These are phyloP conservation scores for Botrytis pseudocinerea DNA, from an alignment of 2,329 filamentous ascomycete species.

Conservation along the genomic window DNA sequence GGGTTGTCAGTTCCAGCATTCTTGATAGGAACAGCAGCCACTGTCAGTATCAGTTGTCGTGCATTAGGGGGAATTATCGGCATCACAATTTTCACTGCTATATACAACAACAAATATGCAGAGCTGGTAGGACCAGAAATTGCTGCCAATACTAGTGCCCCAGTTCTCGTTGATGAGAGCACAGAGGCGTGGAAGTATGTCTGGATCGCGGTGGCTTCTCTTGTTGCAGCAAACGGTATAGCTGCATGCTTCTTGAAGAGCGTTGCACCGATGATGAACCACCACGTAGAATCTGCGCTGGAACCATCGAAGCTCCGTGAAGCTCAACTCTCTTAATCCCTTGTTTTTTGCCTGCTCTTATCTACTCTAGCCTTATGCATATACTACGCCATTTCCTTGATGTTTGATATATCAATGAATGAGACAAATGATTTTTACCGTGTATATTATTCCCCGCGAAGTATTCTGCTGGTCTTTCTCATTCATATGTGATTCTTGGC, in stretches of 20 bases:
- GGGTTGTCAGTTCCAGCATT: conserved; percentile 29
- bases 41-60: conserved; percentile 26
- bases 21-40: conserved; percentile 32
- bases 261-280: conserved; percentile 30
- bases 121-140: conserved; percentile 26
- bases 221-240: conserved; percentile 28
- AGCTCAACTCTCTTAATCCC: conserved; percentile 10
- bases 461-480: too few relatives aligned
- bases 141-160: conserved; percentile 19
- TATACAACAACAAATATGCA: conserved; percentile 30
- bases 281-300: conserved; percentile 30
- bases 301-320: conserved; percentile 25
- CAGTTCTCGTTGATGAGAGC: conserved; percentile 21
- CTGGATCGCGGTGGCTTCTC: conserved; percentile 28
- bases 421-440: too few relatives aligned
- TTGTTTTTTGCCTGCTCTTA: background rate
- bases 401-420: too few relatives aligned
- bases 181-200: conserved; percentile 29
- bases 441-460: too few relatives aligned
- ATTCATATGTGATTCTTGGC: too few relatives aligned
- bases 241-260: conserved; percentile 29
- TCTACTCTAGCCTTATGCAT: too few relatives aligned
- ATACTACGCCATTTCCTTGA: too few relatives aligned
- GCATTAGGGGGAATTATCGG: conserved; percentile 30
- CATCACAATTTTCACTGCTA: conserved; percentile 31